A percentile compares a stretch with the other conserved stretches of the same genome.
Conservation (phyloP, 805 yeast species). For the Lipomyces starkeyi region DNA sequence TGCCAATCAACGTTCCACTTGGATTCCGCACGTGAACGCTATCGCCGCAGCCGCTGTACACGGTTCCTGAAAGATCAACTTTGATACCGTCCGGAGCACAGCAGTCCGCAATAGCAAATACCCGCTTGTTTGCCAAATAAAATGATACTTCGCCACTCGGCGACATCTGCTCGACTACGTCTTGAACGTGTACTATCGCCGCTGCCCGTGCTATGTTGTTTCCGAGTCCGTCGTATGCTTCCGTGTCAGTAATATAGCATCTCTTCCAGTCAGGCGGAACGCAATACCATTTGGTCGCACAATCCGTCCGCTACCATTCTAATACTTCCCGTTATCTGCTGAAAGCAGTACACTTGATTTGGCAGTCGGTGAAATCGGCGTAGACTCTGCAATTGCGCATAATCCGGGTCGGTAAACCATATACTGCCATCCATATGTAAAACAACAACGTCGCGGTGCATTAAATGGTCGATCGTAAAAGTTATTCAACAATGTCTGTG, state of each 20-base stretch:
- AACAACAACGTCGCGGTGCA: constrained; percentile 41
- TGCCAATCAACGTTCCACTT: constrained; percentile 40
- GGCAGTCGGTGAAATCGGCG: constrained; percentile 35
- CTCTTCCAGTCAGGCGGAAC: constrained; percentile 52
- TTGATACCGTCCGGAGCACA: constrained; percentile 44
- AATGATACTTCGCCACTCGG: constrained; percentile 18
- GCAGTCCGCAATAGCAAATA: constrained; percentile 40
- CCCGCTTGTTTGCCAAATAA: constrained; percentile 36
- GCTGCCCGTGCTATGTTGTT: constrained; percentile 15
- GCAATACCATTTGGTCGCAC: constrained; percentile 76
- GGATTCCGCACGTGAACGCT: constrained; percentile 43
- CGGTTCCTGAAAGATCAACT: constrained; percentile 39
- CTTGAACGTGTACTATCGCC: constrained; percentile 41
- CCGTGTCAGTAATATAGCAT: constrained; percentile 58
- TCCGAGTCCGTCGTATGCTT: constrained; percentile 31
- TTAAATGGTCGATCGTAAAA: constrained; percentile 41
- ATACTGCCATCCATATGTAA: constrained; percentile 37
- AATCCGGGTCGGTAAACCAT: constrained; percentile 44
- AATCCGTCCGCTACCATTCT: constrained; percentile 48
- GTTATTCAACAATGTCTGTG: constrained; percentile 33
- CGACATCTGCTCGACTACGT: constrained; percentile 32
- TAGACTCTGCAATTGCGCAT: constrained; percentile 38
- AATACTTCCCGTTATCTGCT: constrained; percentile 39
- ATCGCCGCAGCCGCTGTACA: constrained; percentile 42
- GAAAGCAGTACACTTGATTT: constrained; percentile 51